phyloP scores from a whole-genome alignment of 169 alveolate species.

The Besnoitia besnoiti region DNA sequence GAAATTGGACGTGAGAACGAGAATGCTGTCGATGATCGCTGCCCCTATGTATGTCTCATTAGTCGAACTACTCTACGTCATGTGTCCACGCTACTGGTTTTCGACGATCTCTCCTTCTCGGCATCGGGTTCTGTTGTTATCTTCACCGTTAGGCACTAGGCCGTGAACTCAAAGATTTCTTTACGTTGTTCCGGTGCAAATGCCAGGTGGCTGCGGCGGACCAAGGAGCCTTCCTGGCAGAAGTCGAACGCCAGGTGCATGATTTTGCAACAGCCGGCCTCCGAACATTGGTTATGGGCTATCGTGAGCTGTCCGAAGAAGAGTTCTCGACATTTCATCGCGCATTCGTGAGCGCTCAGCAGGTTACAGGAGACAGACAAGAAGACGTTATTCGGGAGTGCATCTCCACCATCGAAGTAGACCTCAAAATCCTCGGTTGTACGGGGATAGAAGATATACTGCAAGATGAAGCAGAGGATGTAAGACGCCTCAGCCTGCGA shows the following conservation, averaged over 20 bases:
- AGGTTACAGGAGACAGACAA: neutral
- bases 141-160: too few relatives aligned
- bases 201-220: neutral
- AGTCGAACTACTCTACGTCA: too few relatives aligned
- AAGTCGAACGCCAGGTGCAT: constrained; percentile 72
- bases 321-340: constrained; percentile 78
- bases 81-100: too few relatives aligned
- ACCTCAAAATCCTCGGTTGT: constrained; percentile 88
- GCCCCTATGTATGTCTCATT: too few relatives aligned
- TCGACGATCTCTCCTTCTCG: too few relatives aligned
- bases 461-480: constrained; percentile 1
- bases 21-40: too few relatives aligned
- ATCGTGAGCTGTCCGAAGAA: constrained; percentile 81
- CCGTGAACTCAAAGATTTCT: too few relatives aligned
- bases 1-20: too few relatives aligned
- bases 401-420: constrained; percentile 82
- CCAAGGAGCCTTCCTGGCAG: neutral
- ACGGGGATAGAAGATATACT: constrained; percentile 95
- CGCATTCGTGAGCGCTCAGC: constrained; percentile 48
- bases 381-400: neutral
- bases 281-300: constrained; percentile 94
- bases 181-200: too few relatives aligned
- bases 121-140: too few relatives aligned
- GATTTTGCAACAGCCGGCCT: constrained; percentile 89
- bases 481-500: too few relatives aligned